Evolutionary conservation across 805 yeast genomes (phyloP).

Genomic region (Myxozyma mucilagina): DNA sequence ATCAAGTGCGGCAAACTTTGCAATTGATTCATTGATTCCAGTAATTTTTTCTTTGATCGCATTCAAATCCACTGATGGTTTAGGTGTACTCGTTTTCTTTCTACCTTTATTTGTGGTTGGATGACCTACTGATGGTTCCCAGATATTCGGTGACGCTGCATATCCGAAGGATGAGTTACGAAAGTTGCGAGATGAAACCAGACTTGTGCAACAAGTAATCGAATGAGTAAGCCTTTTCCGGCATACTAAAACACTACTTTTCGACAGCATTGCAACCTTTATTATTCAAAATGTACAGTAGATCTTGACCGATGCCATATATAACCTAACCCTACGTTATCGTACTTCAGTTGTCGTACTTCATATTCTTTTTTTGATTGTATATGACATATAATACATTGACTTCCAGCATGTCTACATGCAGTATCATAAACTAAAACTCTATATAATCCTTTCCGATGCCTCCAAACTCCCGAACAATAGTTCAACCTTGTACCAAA

Average conservation of each 20-base stretch:
- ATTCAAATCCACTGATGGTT: background rate
- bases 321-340: no score
- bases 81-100: background rate
- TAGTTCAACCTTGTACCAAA: background rate
- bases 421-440: background rate
- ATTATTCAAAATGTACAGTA: no score
- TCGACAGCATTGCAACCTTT: no score
- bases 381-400: no score
- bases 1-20: background rate
- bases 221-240: no score
- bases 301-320: no score
- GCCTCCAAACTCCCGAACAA: background rate
- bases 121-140: constrained; percentile 6
- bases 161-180: background rate
- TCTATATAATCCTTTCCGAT: background rate
- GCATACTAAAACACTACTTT: no score
- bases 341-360: no score
- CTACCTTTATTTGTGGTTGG: background rate
- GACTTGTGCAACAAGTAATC: no score
- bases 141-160: background rate
- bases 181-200: background rate
- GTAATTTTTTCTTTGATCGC: background rate
- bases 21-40: background rate
- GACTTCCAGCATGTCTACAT: no score
- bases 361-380: no score